These are phyloP conservation scores for Blastocladiella emersonii DNA, from an alignment of 371 early-diverging fungal genomes.

Conservation along the genomic window DNA sequence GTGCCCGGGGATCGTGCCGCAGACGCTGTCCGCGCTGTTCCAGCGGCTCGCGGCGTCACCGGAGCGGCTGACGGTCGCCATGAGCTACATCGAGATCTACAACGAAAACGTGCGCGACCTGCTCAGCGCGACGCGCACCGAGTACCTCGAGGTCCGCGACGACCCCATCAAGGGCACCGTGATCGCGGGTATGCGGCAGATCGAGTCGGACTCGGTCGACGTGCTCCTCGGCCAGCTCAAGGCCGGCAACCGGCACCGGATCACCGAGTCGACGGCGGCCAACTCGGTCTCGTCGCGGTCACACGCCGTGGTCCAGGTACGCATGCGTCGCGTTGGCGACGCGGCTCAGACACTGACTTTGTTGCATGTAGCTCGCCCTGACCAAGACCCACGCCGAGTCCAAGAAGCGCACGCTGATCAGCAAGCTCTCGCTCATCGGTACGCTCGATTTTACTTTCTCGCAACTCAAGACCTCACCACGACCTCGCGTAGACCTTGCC, in stretches of 20 bases:
- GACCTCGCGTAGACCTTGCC: constrained; percentile 22
- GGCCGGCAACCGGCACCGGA: neutral
- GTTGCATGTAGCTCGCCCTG: too few relatives aligned
- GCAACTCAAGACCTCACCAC: neutral
- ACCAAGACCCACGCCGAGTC: neutral
- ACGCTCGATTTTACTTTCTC: neutral
- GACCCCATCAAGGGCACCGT: neutral
- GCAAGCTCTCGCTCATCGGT: constrained; percentile 5
- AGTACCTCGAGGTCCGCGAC: neutral
- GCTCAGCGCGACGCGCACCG: constrained; percentile 46
- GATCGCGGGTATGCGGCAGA: neutral
- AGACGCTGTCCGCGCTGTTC: neutral
- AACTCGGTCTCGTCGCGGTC: constrained; percentile 28
- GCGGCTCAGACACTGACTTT: too few relatives aligned
- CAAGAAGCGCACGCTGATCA: constrained; percentile 8
- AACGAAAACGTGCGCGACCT: constrained; percentile 97
- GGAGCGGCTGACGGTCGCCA: neutral
- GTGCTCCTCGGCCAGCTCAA: neutral
- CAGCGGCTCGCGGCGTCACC: neutral
- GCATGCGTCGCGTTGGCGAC: too few relatives aligned
- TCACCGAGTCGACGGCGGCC: constrained; percentile 19
- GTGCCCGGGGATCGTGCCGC: neutral
- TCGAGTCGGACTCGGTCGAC: neutral
- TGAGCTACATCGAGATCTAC: constrained; percentile 41
- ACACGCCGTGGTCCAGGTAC: constrained; percentile 35